A percentile compares a stretch with the other conserved stretches of the same genome.
phyloP scores from a whole-genome alignment of 116 monocot species.

The Iris pallida region DNA sequence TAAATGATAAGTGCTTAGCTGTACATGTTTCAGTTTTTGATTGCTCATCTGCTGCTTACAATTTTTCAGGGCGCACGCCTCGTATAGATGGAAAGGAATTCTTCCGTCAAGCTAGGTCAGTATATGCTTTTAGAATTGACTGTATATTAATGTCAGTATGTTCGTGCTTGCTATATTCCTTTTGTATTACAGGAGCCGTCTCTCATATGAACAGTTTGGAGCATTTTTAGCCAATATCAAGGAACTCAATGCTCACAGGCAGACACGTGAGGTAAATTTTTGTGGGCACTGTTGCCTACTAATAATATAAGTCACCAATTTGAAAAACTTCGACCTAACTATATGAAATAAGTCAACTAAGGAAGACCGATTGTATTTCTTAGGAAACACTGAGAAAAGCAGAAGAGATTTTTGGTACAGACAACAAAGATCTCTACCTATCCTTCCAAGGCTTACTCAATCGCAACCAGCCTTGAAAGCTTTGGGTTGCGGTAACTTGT shows the following conservation, averaged over 20 bases:
- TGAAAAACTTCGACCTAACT: background rate
- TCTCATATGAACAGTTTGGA: slow-evolving; percentile 94
- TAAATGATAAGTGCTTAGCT: background rate
- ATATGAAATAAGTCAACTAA: background rate
- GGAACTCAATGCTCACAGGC: slow-evolving; percentile 82
- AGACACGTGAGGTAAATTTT: slow-evolving; percentile 69
- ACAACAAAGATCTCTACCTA: slow-evolving; percentile 80
- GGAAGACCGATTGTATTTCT: background rate
- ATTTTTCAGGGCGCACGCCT: slow-evolving; percentile 48
- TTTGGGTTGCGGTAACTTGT: too few relatives aligned
- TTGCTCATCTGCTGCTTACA: background rate
- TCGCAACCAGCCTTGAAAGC: slow-evolving; percentile 32
- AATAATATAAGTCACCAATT: background rate
- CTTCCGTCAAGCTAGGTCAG: slow-evolving; percentile 89
- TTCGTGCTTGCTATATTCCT: background rate
- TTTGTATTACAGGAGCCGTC: slow-evolving; percentile 56
- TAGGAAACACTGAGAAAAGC: slow-evolving; percentile 88
- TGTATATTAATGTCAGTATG: background rate
- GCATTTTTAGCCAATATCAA: slow-evolving; percentile 95
- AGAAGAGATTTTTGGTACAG: slow-evolving; percentile 84
- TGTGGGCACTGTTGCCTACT: background rate
- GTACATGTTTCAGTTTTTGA: background rate
- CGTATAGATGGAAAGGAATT: slow-evolving; percentile 93
- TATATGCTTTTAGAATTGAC: slow-evolving; percentile 2
- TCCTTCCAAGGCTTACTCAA: slow-evolving; percentile 78